These are phyloP conservation scores for Schizophyllum commune DNA, from an alignment of 1,284 basidiomycete species.

Conservation along the genomic window DNA sequence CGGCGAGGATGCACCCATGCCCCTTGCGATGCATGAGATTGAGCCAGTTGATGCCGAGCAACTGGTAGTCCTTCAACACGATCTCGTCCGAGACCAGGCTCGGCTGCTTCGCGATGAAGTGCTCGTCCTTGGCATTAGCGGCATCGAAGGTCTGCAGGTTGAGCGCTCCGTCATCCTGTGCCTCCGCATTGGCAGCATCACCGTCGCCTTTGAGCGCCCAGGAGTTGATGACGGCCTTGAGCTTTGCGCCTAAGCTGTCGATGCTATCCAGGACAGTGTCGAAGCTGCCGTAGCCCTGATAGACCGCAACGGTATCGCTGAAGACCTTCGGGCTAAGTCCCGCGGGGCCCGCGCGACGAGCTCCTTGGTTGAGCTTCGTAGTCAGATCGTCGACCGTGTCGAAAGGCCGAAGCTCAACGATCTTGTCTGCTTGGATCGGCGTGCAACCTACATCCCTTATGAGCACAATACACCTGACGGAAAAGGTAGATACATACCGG, in stretches of 20 bases:
- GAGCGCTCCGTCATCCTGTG: constrained; percentile 54
- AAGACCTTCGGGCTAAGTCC: constrained; percentile 89
- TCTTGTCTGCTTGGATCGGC: constrained; percentile 72
- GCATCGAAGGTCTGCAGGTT: constrained; percentile 41
- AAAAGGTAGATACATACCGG: constrained; percentile 47
- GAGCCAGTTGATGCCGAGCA: constrained; percentile 97
- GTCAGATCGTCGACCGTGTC: constrained; percentile 71
- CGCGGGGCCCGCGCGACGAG: constrained; percentile 70
- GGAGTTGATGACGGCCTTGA: constrained; percentile 64
- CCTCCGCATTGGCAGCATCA: constrained; percentile 24
- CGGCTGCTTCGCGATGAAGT: constrained; percentile 73
- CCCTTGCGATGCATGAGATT: constrained; percentile 77
- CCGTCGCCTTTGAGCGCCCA: constrained; percentile 51
- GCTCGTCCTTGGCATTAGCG: constrained; percentile 26
- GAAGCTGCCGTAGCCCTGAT: constrained; percentile 86
- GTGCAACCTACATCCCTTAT: constrained; percentile 62
- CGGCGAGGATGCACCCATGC: constrained; percentile 92
- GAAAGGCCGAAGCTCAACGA: constrained; percentile 82
- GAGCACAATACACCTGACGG: constrained; percentile 7
- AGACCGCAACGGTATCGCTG: constrained; percentile 84
- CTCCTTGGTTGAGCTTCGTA: constrained; percentile 71
- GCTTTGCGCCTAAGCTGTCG: constrained; percentile 72
- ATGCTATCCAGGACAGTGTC: constrained; percentile 87
- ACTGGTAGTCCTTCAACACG: constrained; percentile 91
- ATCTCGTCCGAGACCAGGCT: constrained; percentile 61